phyloP scores from a whole-genome alignment of 139 green algal species.

The Desmodesmus armatus region DNA sequence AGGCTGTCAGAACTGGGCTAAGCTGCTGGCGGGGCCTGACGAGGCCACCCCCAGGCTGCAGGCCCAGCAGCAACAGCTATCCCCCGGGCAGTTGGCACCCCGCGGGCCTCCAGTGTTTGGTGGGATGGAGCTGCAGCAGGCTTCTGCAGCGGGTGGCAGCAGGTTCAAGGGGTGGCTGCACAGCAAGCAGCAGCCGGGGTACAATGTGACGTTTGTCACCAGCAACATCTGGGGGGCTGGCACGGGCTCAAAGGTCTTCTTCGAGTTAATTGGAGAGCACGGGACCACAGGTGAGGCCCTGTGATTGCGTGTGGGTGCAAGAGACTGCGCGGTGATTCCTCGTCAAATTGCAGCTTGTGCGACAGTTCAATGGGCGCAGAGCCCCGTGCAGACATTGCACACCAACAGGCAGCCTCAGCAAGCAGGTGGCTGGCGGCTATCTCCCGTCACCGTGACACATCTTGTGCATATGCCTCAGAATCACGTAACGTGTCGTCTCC shows the following conservation, averaged over 20 bases:
- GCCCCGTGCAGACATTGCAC: too few species aligned
- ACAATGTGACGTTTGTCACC: slow-evolving; percentile 67
- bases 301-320: too few species aligned
- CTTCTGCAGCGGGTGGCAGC: not conserved
- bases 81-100: slow-evolving; percentile 7
- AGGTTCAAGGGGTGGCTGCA: slow-evolving; percentile 40
- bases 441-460: too few species aligned
- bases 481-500: too few species aligned
- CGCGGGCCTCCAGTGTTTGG: not conserved
- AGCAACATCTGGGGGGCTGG: slow-evolving; percentile 51
- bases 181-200: slow-evolving; percentile 59
- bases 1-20: slow-evolving; percentile 49
- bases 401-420: too few species aligned
- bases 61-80: slow-evolving; percentile 36
- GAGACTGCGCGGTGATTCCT: too few species aligned
- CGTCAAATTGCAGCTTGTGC: not conserved
- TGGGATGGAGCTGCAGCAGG: not conserved
- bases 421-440: too few species aligned
- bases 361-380: not conserved
- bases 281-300: slow-evolving; percentile 63
- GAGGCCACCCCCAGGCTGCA: not conserved
- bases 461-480: too few species aligned
- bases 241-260: slow-evolving; percentile 60
- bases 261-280: slow-evolving; percentile 79
- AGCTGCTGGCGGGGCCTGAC: slow-evolving; percentile 36